Base-by-base conservation (phyloP, 176 grass and related monocot genomes). In the Avena atlantica region DNA sequence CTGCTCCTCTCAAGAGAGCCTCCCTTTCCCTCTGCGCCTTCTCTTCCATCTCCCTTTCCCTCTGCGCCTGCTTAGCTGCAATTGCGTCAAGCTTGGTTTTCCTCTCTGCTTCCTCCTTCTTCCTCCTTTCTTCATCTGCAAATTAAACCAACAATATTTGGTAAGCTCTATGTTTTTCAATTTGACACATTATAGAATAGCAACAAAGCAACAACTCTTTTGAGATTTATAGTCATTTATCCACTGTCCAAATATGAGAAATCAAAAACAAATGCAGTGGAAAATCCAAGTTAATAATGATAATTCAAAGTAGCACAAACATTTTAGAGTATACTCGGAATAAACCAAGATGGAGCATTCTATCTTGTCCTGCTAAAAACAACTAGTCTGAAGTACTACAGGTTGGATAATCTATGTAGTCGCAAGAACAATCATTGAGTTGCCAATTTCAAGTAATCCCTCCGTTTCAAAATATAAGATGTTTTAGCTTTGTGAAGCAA, bases 41-140 rank as follows among this genome's bases (percentile, higher is more conserved):
- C 83, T 96, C 97, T 81, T 99, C 97, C 17, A 96, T 42, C 52
- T 99, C 97, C 12, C 16, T 74, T 58, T 99, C 94, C 45, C 97
- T 91, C 72, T 90, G 81, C 16, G 79, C 89, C 89, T 99, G 94
- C 81, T 81, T 96, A 40, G 87, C 92, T 37, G 90, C 93, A 69
- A 98, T 96, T 8, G 96, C 96, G 12, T 96, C 96, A 24, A 98
- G 89, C 76, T 93, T 98, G 19, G 94, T 90, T 79, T 94, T 98
- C 60, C 75, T 85, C 70, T 98, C 96, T 0, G 87, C 83, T 55
- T 96, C 96, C 49, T 96, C 96, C 81, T 51, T 94, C 74, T 91
- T 98, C 82, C 81, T 91, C 48, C 73, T 95, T 74, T 98, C 96
- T 86, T 98, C 96, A 83, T 98, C 96, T 98, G 92, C 50, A 89